These are phyloP conservation scores for Kodamaea sp. DNA, from an alignment of 1,139 yeast genomes.

Conservation along the genomic window DNA sequence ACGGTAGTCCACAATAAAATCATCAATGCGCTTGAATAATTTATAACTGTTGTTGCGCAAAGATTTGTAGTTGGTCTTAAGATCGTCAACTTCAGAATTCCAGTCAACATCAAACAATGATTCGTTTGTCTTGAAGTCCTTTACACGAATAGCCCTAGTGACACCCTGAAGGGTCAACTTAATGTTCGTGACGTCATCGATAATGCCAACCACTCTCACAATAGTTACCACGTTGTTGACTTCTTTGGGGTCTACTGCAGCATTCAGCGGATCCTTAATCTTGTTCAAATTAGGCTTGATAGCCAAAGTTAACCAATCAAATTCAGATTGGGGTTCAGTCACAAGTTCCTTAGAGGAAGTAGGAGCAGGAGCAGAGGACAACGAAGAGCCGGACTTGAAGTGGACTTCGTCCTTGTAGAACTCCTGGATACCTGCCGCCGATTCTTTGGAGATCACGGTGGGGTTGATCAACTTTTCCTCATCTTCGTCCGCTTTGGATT, in stretches of 20 bases:
- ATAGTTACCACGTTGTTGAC: constrained; percentile 42
- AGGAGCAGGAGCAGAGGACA: constrained; percentile 1
- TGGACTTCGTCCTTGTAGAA: constrained; percentile 27
- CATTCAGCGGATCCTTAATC: constrained; percentile 28
- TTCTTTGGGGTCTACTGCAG: constrained; percentile 13
- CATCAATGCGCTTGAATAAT: constrained; percentile 43
- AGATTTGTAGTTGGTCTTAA: constrained; percentile 23
- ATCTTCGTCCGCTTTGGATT: constrained; percentile 9
- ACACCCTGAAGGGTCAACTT: constrained; percentile 56
- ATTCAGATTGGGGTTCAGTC: constrained; percentile 20
- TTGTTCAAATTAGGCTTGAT: constrained; percentile 42
- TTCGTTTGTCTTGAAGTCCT: constrained; percentile 28
- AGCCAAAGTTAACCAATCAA: constrained; percentile 45
- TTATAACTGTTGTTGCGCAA: constrained; percentile 26
- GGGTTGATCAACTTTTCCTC: constrained; percentile 20
- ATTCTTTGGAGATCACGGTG: constrained; percentile 33
- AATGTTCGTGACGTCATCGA: constrained; percentile 46
- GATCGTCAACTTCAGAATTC: constrained; percentile 20
- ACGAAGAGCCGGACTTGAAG: constrained; percentile 5
- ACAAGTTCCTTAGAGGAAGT: constrained; percentile 5
- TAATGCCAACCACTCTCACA: constrained; percentile 50
- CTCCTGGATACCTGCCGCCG: constrained; percentile 36
- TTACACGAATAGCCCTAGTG: constrained; percentile 28
- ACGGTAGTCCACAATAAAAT: constrained; percentile 45
- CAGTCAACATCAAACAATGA: constrained; percentile 31